Conservation (phyloP, 768 basidiomycete genomes). For the Pholiota microspora region DNA sequence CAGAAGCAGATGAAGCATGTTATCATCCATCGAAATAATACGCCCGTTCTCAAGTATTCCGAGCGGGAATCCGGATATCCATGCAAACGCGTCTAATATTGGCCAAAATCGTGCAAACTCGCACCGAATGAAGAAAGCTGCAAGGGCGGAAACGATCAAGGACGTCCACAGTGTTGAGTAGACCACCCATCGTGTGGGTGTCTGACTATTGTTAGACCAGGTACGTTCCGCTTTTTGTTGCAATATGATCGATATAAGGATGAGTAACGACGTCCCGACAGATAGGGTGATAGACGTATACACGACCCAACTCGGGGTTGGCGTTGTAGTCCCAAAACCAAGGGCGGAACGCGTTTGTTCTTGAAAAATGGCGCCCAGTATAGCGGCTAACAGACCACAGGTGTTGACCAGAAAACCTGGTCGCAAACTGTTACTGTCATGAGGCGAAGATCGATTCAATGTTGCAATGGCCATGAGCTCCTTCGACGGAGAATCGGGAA, state of each 20-base stretch:
- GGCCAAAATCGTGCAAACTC: slow-evolving; percentile 20
- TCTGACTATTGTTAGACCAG: slow-evolving; percentile 17
- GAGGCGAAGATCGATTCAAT: slow-evolving; percentile 23
- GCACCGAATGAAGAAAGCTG: slow-evolving; percentile 12
- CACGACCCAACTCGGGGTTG: slow-evolving; percentile 23
- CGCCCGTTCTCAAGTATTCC: too few relatives aligned
- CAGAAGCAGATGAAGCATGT: slow-evolving; percentile 22
- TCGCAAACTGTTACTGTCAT: slow-evolving; percentile 12
- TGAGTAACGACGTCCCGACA: slow-evolving; percentile 13
- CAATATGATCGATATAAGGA: slow-evolving; percentile 9
- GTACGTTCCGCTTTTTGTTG: slow-evolving; percentile 20
- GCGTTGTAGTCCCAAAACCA: slow-evolving; percentile 14
- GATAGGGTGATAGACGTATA: slow-evolving; percentile 19
- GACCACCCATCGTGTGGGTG: slow-evolving; percentile 19
- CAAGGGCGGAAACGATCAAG: slow-evolving; percentile 8
- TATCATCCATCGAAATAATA: slow-evolving; percentile 16
- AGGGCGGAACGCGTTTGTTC: slow-evolving; percentile 20
- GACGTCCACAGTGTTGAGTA: slow-evolving; percentile 18
- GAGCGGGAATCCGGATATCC: slow-evolving; percentile 18
- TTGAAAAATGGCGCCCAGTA: slow-evolving; percentile 24
- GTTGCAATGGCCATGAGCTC: slow-evolving; percentile 24
- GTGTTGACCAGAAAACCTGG: slow-evolving; percentile 22
- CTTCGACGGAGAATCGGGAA: slow-evolving; percentile 17
- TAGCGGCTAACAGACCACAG: slow-evolving; percentile 22
- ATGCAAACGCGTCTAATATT: slow-evolving; percentile 24